Base-by-base conservation (phyloP, 306 rosid genomes). In the Notholithocarpus densiflorus region DNA sequence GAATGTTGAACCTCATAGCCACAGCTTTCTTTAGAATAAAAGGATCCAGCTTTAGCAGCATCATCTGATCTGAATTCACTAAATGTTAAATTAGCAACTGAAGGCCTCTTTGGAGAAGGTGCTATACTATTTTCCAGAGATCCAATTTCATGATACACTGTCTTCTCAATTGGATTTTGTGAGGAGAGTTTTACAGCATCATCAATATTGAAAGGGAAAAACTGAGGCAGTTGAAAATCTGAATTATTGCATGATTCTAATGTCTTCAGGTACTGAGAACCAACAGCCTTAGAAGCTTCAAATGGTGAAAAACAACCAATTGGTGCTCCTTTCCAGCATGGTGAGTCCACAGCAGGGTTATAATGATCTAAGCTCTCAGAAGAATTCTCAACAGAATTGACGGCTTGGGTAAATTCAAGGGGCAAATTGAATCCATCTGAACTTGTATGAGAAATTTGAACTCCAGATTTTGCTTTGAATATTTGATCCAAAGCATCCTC, bases 301-400 rank as follows among this genome's bases (percentile, higher is more conserved):
- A 87, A 83, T 32, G 87, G 87, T 83, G 88, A 86, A 72, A 85
- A 81, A 56, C 60, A 83, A 74, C 78, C 34, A 55, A 76, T 77
- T 34, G 89, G 87, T 72, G 88, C 92, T 73, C 99, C 99, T 81
- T 90, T 96, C 99, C 99, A 96, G 86, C 99, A 96, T 18, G 99
- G 99, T 19, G 99, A 93, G 85, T 96, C 99, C 62, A 90, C 97
- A 79, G 90, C 87, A 73, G 88, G 88, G 82, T 89, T 91, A 84
- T 81, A 84, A 61, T 76, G 87, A 88, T 93, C 96, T 10, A 89
- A 87, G 79, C 69, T 80, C 52, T 85, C 90, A 76, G 92, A 76
- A 32, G 94, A 79, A 64, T 85, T 89, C 82, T 80, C 90, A 75
- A 64, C 70, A 73, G 87, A 73, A 85, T 60, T 83, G 82, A 84